Percentiles rank a stretch among this genome's conserved stretches.
Evolutionary conservation across 345 rosid genomes (phyloP).

Genomic region (Arabidopsis suecica): DNA sequence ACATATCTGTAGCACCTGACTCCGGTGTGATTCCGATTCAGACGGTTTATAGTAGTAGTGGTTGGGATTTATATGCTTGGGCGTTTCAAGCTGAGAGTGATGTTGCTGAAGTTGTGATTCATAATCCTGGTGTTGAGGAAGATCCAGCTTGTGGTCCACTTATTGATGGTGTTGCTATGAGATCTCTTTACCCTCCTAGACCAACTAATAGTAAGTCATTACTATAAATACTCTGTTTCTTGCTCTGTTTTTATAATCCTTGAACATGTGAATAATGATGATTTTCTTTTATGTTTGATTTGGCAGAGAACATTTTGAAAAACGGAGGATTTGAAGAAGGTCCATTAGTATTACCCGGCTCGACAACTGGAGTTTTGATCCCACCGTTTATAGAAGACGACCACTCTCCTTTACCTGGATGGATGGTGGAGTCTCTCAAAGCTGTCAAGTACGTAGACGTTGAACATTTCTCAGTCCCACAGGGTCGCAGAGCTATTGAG

Average conservation of each 20-base stretch:
- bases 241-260: background rate
- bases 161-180: constrained; percentile 73
- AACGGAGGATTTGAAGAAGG: constrained; percentile 92
- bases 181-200: constrained; percentile 63
- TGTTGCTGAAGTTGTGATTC: constrained; percentile 59
- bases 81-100: constrained; percentile 60
- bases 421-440: constrained; percentile 89
- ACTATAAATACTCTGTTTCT: background rate
- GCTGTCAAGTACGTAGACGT: constrained; percentile 86
- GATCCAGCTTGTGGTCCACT: constrained; percentile 93
- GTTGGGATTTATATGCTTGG: constrained; percentile 92
- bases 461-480: constrained; percentile 69
- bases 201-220: constrained; percentile 57
- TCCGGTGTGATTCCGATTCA: constrained; percentile 81
- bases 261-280: background rate
- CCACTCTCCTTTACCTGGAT: constrained; percentile 81
- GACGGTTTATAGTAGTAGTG: constrained; percentile 77
- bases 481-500: constrained; percentile 73
- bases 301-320: constrained; percentile 67
- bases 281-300: background rate
- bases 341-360: constrained; percentile 65
- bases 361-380: constrained; percentile 74
- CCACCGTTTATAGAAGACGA: constrained; percentile 86
- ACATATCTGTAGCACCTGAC: constrained; percentile 76
- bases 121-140: constrained; percentile 83